Conservation (phyloP, 768 basidiomycete genomes). For the Galerina marginata region DNA sequence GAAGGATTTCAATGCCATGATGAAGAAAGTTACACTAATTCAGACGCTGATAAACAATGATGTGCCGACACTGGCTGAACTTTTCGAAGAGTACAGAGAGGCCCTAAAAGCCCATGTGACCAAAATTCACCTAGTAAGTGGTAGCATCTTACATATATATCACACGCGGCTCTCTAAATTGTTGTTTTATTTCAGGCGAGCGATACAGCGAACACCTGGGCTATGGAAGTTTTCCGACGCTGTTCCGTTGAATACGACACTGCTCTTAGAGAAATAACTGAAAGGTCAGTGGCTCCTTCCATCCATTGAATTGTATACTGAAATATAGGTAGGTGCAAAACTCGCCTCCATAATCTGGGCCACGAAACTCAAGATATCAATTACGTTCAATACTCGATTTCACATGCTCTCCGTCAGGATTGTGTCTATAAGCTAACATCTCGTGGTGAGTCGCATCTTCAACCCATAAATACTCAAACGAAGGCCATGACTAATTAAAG, state of each 20-base stretch:
- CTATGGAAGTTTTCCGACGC: conserved; percentile 18
- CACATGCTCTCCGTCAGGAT: conserved; percentile 15
- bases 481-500: not conserved
- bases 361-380: conserved; percentile 22
- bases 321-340: conserved; percentile 19
- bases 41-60: conserved; percentile 17
- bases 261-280: not conserved
- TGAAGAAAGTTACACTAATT: conserved; percentile 25
- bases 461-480: not conserved
- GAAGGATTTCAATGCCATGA: conserved; percentile 23
- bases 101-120: not conserved
- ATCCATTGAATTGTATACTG: not conserved
- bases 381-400: conserved; percentile 16
- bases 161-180: no score
- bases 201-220: conserved; percentile 24
- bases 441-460: conserved; percentile 10
- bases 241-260: conserved; percentile 18
- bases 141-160: not conserved
- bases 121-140: conserved; percentile 14
- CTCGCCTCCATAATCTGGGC: conserved; percentile 21
- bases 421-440: conserved; percentile 15
- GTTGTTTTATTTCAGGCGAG: conserved; percentile 11
- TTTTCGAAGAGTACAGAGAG: conserved; percentile 21
- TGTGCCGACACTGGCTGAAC: conserved; percentile 18
- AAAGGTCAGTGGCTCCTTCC: conserved; percentile 3